phyloP scores from a whole-genome alignment of 805 yeast genomes.

The Metschnikowia cubensis region DNA sequence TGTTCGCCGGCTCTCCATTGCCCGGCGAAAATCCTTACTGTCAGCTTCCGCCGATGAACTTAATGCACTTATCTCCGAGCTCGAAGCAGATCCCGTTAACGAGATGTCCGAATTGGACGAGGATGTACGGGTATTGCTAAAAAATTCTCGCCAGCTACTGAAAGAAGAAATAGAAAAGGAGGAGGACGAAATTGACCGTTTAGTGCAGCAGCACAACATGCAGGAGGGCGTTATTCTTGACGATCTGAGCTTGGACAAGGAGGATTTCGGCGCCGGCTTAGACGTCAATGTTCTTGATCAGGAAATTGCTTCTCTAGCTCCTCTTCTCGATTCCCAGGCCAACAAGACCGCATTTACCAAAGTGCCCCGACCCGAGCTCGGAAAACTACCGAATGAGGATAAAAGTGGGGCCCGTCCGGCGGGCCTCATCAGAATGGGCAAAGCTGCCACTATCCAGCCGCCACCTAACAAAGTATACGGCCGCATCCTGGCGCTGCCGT shows the following conservation, averaged over 20 bases:
- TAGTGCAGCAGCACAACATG: constrained; percentile 34
- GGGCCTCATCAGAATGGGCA: constrained; percentile 33
- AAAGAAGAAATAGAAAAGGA: constrained; percentile 24
- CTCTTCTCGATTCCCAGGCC: constrained; percentile 33
- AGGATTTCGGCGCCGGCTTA: constrained; percentile 8
- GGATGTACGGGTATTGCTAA: constrained; percentile 9
- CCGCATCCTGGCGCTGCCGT: constrained; percentile 1
- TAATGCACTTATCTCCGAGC: constrained; percentile 32
- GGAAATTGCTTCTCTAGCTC: constrained; percentile 39
- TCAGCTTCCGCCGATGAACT: constrained; percentile 39
- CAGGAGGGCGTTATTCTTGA: constrained; percentile 30
- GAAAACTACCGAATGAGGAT: neutral
- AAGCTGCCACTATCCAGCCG: constrained; percentile 44
- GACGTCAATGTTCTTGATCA: constrained; percentile 34
- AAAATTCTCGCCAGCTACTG: constrained; percentile 22
- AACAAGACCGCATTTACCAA: constrained; percentile 1
- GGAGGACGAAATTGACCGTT: constrained; percentile 36
- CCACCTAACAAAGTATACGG: constrained; percentile 38
- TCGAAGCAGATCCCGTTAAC: constrained; percentile 26
- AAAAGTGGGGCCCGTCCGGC: constrained; percentile 20
- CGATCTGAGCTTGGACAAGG: constrained; percentile 13
- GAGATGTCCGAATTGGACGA: constrained; percentile 11
- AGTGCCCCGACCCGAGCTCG: neutral
- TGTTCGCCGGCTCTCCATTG: constrained; percentile 29
- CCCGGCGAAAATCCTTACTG: constrained; percentile 37